Percentiles rank a stretch among this genome's conserved stretches.
phyloP scores from a whole-genome alignment of 306 rosid genomes.

The Quercus aquifolioides region DNA sequence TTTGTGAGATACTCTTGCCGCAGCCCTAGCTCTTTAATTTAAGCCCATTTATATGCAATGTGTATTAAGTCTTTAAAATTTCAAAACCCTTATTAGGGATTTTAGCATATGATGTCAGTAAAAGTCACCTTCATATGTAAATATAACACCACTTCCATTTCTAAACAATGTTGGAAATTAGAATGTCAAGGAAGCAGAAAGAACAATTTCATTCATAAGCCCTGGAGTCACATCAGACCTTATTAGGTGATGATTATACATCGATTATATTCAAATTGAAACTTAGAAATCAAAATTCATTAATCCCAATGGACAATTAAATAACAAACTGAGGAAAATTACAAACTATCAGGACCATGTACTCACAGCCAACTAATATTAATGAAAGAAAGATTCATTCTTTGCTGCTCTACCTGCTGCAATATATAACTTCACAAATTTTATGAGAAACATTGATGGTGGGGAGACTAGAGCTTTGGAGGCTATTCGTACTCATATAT shows the following conservation, averaged over 20 bases:
- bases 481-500: slow-evolving; percentile 10
- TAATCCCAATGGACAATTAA: slow-evolving; percentile 12
- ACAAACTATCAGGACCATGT: neutral
- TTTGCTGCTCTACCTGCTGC: neutral
- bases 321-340: slow-evolving; percentile 6
- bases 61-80: too few species aligned
- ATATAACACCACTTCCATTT: too few species aligned
- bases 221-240: too few species aligned
- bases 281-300: slow-evolving; percentile 8
- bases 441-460: neutral
- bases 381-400: neutral
- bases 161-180: too few species aligned
- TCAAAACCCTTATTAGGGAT: too few species aligned
- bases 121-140: too few species aligned
- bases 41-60: too few species aligned
- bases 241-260: neutral
- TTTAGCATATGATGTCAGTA: too few species aligned
- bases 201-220: too few species aligned
- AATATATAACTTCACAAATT: neutral
- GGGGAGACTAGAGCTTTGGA: neutral
- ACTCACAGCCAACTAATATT: neutral
- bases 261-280: neutral
- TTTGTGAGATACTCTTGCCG: too few species aligned
- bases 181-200: too few species aligned
- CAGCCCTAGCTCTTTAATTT: too few species aligned